These are phyloP conservation scores for Symmetrospora coprosmae DNA, from an alignment of 768 basidiomycete genomes.

Conservation along the genomic window DNA sequence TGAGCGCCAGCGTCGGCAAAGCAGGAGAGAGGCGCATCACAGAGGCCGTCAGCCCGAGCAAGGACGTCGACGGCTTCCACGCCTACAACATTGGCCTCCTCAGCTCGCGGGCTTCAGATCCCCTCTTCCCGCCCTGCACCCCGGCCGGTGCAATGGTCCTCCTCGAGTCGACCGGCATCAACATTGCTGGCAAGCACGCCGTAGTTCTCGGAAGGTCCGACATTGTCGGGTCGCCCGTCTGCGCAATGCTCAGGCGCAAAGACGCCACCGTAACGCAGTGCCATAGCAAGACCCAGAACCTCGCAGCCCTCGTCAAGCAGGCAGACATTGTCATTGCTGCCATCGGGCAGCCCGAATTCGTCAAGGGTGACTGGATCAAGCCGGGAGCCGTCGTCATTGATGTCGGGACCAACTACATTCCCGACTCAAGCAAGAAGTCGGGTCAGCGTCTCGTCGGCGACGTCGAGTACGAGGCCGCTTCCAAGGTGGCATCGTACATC, in stretches of 20 bases:
- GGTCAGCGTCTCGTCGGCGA: constrained; percentile 93
- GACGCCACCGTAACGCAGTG: constrained; percentile 97
- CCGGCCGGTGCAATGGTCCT: constrained; percentile 83
- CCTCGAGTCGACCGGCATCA: constrained; percentile 68
- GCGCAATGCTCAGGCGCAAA: constrained; percentile 69
- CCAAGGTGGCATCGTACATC: constrained; percentile 66
- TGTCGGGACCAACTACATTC: constrained; percentile 92
- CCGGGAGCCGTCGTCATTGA: constrained; percentile 90
- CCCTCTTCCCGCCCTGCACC: constrained; percentile 87
- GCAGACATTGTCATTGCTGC: constrained; percentile 93
- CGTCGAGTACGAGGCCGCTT: constrained; percentile 70
- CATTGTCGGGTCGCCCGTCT: constrained; percentile 92
- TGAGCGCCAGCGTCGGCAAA: constrained; percentile 62
- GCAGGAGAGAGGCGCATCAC: constrained; percentile 80
- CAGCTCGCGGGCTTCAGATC: constrained; percentile 71
- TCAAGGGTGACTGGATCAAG: constrained; percentile 90
- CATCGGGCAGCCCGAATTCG: constrained; percentile 80
- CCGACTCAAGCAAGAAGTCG: constrained; percentile 84
- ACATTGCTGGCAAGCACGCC: constrained; percentile 61
- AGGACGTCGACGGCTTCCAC: constrained; percentile 98
- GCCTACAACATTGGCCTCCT: constrained; percentile 95
- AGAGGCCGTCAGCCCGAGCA: constrained; percentile 82
- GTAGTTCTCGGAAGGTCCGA: constrained; percentile 95
- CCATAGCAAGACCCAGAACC: constrained; percentile 73
- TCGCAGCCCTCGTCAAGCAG: constrained; percentile 61